These are phyloP conservation scores for Paramecium sexaurelia DNA, from an alignment of 73 alveolate genomes.

Conservation along the genomic window DNA sequence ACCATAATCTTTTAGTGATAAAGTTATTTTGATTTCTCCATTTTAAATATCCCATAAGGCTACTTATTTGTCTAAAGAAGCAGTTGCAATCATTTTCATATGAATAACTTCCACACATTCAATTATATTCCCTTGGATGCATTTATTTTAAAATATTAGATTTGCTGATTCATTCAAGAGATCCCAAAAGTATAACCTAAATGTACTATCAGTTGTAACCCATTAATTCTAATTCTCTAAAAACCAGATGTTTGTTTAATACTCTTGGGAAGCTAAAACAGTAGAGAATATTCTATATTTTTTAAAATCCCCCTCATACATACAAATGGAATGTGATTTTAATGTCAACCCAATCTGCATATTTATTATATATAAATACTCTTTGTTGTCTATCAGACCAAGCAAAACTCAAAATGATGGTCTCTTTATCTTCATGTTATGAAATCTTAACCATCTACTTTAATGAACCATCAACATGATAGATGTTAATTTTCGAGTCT, in stretches of 20 bases:
- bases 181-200: conserved; percentile 61
- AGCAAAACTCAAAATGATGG: conserved; percentile 62
- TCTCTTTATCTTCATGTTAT: conserved; percentile 50
- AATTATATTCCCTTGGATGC: conserved; percentile 19
- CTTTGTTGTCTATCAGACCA: conserved; percentile 69
- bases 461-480: conserved; percentile 42
- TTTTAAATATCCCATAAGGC: conserved; percentile 56
- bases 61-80: conserved; percentile 60
- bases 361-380: not conserved
- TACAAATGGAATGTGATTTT: conserved; percentile 57
- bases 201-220: conserved; percentile 62
- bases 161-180: conserved; percentile 28
- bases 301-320: conserved; percentile 63
- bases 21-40: conserved; percentile 39
- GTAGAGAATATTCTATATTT: conserved; percentile 44
- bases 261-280: conserved; percentile 45
- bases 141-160: not conserved
- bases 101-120: conserved; percentile 65
- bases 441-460: conserved; percentile 23
- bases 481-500: conserved; percentile 44
- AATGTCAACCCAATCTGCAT: conserved; percentile 57
- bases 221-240: conserved; percentile 61
- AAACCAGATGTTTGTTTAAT: conserved; percentile 66
- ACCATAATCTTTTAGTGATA: conserved; percentile 36
- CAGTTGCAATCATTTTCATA: conserved; percentile 62